These are phyloP conservation scores for Cyberlindnera galapagoensis DNA, from an alignment of 805 yeast species.

Conservation along the genomic window DNA sequence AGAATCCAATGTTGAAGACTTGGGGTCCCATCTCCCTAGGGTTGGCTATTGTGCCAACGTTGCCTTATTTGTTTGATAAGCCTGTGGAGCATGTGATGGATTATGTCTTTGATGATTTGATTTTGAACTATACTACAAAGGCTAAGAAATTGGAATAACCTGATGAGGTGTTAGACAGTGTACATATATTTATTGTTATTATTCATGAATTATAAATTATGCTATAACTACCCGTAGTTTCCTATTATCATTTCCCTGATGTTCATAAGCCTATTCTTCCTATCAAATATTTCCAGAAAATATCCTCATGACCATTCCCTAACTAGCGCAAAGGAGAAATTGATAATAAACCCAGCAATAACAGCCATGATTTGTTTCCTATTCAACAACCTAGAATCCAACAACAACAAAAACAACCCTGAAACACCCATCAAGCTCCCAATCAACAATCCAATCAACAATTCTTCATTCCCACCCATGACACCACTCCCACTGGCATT, in stretches of 20 bases:
- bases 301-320: slow-evolving; percentile 29
- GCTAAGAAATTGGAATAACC: slow-evolving; percentile 9
- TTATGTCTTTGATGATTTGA: slow-evolving; percentile 49
- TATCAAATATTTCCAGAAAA: neutral
- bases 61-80: slow-evolving; percentile 76
- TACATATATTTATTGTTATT: neutral
- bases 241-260: too few relatives aligned
- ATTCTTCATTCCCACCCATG: slow-evolving; percentile 52
- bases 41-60: slow-evolving; percentile 64
- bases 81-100: slow-evolving; percentile 73
- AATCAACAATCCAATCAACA: slow-evolving; percentile 60
- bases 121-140: slow-evolving; percentile 27
- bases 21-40: slow-evolving; percentile 82
- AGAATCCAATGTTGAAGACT: slow-evolving; percentile 40
- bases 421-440: slow-evolving; percentile 76
- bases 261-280: too few relatives aligned
- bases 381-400: slow-evolving; percentile 50
- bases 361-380: slow-evolving; percentile 63
- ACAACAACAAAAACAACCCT: slow-evolving; percentile 55
- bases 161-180: neutral
- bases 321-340: slow-evolving; percentile 59
- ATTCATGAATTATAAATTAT: too few relatives aligned
- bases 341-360: slow-evolving; percentile 62
- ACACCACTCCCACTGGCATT: slow-evolving; percentile 24
- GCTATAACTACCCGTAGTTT: too few relatives aligned